A percentile compares a stretch with the other conserved stretches of the same genome.
These are phyloP conservation scores for Scenedesmus sp. DNA, from an alignment of 163 green algal species.

Conservation along the genomic window DNA sequence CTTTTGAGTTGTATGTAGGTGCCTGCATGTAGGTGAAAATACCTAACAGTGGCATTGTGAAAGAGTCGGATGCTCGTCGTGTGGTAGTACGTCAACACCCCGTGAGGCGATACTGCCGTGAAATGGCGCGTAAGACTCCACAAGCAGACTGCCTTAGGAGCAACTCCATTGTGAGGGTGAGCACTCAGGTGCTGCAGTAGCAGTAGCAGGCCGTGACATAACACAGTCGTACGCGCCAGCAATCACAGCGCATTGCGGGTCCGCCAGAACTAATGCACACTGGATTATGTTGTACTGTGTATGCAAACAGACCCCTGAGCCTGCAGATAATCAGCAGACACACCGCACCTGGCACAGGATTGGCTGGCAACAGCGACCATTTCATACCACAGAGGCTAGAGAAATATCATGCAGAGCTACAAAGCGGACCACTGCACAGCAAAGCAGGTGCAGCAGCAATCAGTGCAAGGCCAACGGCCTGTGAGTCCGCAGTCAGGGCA, in stretches of 20 bases:
- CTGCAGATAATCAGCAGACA: neutral
- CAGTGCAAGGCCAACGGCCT: neutral
- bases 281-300: neutral
- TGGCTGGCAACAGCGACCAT: constrained; percentile 5
- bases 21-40: no score
- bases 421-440: neutral
- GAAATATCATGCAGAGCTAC: neutral
- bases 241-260: neutral
- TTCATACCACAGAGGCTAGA: constrained; percentile 30
- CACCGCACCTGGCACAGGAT: constrained; percentile 33
- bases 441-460: neutral
- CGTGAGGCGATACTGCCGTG: no score
- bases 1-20: no score
- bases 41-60: no score
- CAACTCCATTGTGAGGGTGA: no score
- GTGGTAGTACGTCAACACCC: no score
- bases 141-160: no score
- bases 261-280: neutral
- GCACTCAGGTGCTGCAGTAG: no score
- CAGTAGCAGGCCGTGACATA: no score
- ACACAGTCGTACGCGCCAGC: no score
- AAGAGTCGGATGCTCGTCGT: no score
- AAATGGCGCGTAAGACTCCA: no score
- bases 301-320: neutral
- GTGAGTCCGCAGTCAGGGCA: neutral